Evolutionary conservation across 352 stramenopile species (phyloP).

Genomic region (Phytophthora litchii): DNA sequence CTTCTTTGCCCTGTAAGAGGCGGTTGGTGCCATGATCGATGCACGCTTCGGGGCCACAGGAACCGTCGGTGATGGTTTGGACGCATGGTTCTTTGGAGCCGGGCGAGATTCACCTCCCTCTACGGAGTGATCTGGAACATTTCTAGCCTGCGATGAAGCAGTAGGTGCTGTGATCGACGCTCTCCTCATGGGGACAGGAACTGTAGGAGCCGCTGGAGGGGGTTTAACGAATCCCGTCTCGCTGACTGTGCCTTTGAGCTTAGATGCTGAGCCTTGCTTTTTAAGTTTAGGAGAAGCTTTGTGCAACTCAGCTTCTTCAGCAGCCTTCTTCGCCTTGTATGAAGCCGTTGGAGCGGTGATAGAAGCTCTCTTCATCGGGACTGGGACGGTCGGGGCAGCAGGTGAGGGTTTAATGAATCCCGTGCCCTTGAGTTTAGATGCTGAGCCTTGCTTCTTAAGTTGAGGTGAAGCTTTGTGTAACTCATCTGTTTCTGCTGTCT

Average conservation of each 20-base stretch:
- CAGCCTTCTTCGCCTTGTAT: constrained; percentile 31
- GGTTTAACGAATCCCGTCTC: constrained; percentile 36
- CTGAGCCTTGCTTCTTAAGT: constrained; percentile 21
- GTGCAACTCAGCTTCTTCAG: constrained; percentile 14
- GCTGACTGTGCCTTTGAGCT: constrained; percentile 19
- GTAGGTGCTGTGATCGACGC: constrained; percentile 43
- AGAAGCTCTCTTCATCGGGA: constrained; percentile 37
- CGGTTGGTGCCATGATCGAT: constrained; percentile 40
- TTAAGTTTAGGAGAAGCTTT: constrained; percentile 10
- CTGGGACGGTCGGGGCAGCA: constrained; percentile 27
- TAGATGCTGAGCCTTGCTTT: constrained; percentile 13
- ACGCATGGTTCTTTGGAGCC: constrained; percentile 3
- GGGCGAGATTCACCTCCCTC: not conserved
- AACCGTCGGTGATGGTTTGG: constrained; percentile 23
- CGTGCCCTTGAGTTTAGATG: constrained; percentile 22
- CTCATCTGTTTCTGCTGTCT: constrained; percentile 21
- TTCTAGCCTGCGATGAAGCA: constrained; percentile 36
- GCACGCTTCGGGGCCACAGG: constrained; percentile 34
- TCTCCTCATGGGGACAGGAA: constrained; percentile 35
- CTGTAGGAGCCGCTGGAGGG: constrained; percentile 26
- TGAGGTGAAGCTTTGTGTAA: constrained; percentile 11
- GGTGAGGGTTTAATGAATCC: constrained; percentile 33
- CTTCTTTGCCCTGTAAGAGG: constrained; percentile 43
- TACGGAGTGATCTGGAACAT: constrained; percentile 1
- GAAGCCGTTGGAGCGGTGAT: constrained; percentile 40